Base-by-base conservation (phyloP, 768 basidiomycete species). In the Lentinula sp. region DNA sequence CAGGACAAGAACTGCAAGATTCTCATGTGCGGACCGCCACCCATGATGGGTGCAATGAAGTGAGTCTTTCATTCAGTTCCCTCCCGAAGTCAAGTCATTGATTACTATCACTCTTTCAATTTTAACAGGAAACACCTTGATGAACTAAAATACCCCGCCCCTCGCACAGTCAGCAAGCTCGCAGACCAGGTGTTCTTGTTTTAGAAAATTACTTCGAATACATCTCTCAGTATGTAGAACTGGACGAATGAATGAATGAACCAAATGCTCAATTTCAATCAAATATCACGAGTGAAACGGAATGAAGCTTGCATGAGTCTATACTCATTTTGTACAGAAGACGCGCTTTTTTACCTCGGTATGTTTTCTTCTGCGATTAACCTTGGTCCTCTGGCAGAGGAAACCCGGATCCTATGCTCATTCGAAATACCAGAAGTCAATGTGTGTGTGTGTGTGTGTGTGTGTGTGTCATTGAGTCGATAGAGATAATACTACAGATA, bases 121-220 rank as follows among this genome's bases (percentile, higher is more conserved):
- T 61, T 9, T 34, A 7, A 49, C 64, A 95, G 93, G 80, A 93
- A 90, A 82, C 87, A 96, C 71, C 83, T 99, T 21, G 88, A 84
- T 32, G 90, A 89, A 57, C 85, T 99, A 69, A 86, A 84, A 65
- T 97, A 93, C 77, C 88, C 93, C 46, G 84, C 87, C 31, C 93
- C 97, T 5, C 84, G 90, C 64, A 85, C 93, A 6, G 82, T 97
- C 75, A 94, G 91, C 84, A 99, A 98, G 79, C 84, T 95, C 51
- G 88, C 83, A 58, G 95, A 98, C 72, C 85, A 92, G 83, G 91
- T 88, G 70, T 9, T 50, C 50, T 40, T 60, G 31, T 60, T 60
- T 32, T 51, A 51, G 50, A 51, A 49, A 39, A 13, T 13, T 39
- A 39, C 37, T 13, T 39, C 21, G 23, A 34, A 51, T 51, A 51